A percentile compares a stretch with the other conserved stretches of the same genome.
Evolutionary conservation across 306 rosid species (phyloP).

Genomic region (Coriaria nepalensis): DNA sequence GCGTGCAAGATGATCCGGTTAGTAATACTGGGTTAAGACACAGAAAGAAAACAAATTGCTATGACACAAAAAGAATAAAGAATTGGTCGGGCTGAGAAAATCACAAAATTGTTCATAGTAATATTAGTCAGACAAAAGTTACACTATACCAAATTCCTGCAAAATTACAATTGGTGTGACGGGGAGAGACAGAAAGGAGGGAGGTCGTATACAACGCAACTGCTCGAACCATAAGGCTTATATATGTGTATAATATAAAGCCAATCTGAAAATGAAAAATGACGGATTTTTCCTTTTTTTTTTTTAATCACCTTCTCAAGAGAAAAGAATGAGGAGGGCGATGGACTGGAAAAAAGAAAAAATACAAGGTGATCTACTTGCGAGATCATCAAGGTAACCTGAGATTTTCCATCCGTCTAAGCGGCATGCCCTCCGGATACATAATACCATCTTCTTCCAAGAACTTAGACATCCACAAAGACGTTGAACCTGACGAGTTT

Average conservation of each 20-base stretch:
- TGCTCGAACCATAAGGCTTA: too few species aligned
- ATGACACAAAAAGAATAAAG: too few species aligned
- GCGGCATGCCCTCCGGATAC: constrained; percentile 70
- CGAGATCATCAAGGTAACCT: constrained; percentile 33
- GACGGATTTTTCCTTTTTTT: too few species aligned
- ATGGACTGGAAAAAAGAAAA: constrained; percentile 14
- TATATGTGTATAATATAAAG: too few species aligned
- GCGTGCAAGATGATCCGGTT: too few species aligned
- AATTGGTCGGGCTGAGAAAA: not conserved
- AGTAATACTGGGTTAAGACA: too few species aligned
- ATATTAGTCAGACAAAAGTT: too few species aligned
- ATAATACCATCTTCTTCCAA: constrained; percentile 53
- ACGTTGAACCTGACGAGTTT: constrained; percentile 22
- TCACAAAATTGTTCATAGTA: not conserved
- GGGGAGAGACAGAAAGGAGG: not conserved
- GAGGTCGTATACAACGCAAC: constrained; percentile 9
- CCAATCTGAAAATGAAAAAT: too few species aligned
- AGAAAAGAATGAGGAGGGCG: too few species aligned
- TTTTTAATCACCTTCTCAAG: too few species aligned
- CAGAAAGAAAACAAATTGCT: too few species aligned
- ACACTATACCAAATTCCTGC: not conserved
- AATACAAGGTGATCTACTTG: constrained; percentile 4
- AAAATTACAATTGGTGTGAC: constrained; percentile 6
- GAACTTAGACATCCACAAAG: constrained; percentile 50
- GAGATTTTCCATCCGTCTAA: constrained; percentile 61